Conservation (phyloP, 345 rosid species). For the Euphorbia peplus region DNA sequence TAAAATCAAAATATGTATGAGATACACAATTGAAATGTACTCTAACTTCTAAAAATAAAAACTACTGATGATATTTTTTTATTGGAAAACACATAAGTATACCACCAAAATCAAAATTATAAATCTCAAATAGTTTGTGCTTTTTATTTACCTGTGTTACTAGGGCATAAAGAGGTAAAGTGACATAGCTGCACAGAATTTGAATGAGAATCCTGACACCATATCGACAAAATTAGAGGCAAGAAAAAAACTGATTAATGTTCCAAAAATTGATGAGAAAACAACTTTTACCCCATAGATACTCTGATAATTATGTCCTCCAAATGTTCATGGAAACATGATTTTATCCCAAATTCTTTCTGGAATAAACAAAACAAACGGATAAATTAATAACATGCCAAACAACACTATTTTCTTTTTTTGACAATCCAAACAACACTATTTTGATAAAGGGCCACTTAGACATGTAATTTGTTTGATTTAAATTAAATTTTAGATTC, state of each 20-base stretch:
- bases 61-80: too few species aligned
- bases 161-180: slow-evolving; percentile 31
- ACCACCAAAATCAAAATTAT: too few species aligned
- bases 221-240: neutral
- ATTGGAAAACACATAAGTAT: too few species aligned
- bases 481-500: too few species aligned
- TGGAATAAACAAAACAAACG: neutral
- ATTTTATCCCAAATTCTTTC: slow-evolving; percentile 22
- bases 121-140: too few species aligned
- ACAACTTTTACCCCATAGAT: slow-evolving; percentile 24
- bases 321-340: slow-evolving; percentile 26
- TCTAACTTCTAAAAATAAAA: too few species aligned
- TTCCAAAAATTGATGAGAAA: neutral
- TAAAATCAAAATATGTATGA: neutral
- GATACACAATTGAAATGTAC: neutral
- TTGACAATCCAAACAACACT: too few species aligned
- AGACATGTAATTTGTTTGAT: too few species aligned
- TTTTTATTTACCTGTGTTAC: slow-evolving; percentile 21
- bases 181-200: slow-evolving; percentile 32
- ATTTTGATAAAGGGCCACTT: too few species aligned
- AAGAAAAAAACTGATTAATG: neutral
- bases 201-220: slow-evolving; percentile 24
- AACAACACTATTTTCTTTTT: neutral
- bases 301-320: slow-evolving; percentile 26
- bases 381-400: too few species aligned